Percentiles rank a stretch among this genome's conserved stretches.
Evolutionary conservation across 1,284 basidiomycete species (phyloP).

Genomic region (Ganoderma lingzhi): DNA sequence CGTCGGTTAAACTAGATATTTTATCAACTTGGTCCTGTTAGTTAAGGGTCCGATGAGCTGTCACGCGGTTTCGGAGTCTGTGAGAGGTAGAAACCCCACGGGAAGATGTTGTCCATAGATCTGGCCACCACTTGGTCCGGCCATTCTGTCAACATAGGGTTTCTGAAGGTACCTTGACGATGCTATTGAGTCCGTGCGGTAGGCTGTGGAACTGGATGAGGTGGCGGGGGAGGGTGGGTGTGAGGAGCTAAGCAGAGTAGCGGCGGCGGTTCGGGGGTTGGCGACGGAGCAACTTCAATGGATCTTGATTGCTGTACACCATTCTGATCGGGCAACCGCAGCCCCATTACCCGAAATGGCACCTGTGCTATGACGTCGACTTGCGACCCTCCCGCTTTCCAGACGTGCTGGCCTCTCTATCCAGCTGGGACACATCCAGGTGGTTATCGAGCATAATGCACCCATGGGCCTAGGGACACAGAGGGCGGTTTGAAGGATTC

Average conservation of each 20-base stretch:
- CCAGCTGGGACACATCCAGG: neutral
- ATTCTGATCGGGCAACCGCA: conserved; percentile 11
- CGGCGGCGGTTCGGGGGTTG: conserved; percentile 3
- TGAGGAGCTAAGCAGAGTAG: neutral
- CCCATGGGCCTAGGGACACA: neutral
- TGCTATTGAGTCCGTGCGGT: neutral
- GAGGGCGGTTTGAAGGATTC: neutral
- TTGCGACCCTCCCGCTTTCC: neutral
- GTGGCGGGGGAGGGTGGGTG: neutral
- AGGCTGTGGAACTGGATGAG: neutral
- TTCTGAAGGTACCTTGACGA: neutral
- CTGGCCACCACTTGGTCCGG: conserved; percentile 29
- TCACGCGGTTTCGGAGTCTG: conserved; percentile 16
- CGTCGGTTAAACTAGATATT: conserved; percentile 56
- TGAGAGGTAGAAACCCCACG: conserved; percentile 29
- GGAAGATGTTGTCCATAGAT: conserved; percentile 42
- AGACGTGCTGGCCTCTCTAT: neutral
- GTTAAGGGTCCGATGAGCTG: conserved; percentile 15
- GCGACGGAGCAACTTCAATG: neutral
- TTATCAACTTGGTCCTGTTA: conserved; percentile 50
- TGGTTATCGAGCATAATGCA: neutral
- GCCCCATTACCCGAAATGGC: neutral
- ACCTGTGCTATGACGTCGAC: neutral
- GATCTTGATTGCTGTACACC: conserved; percentile 11
- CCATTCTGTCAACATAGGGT: conserved; percentile 18